Evolutionary conservation across 345 rosid species (phyloP), one percentile per base, ranked within the genome.

Genomic region (Sonneratia alba): DNA sequence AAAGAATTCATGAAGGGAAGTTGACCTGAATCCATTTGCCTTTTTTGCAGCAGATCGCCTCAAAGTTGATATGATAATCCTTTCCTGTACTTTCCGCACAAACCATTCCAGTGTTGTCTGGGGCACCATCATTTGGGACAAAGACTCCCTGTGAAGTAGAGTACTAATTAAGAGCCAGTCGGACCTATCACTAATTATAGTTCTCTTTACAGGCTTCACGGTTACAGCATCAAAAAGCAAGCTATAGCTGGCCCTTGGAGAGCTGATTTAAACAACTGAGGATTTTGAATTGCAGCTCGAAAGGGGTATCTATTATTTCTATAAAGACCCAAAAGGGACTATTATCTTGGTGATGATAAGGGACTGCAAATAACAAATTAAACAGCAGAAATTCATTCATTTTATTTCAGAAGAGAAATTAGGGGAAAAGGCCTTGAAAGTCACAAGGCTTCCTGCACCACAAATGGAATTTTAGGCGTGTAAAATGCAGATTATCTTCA

Each of bases 81-180:
- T 85, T 36, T 88, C 89, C 82, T 84, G 90, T 73, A 87, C 88
- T 79, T 85, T 87, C 59, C 85, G 77, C 1, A 87, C 79, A 51
- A 93, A 75, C 94, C 96, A 84, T 79, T 84, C 85, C 72, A 93
- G 55, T 70, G 94, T 76, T 69, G 92, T 78, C 77, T 86, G 88
- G 21, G 47, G 68, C 75, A 73, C 73, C 67, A 80, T 70, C 74
- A 78, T 78, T 67, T 78, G 77, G 48, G 86, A 77, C 69, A 70
- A 80, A 67, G 80, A 69, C 42, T 83, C 84, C 86, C 98, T 93
- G 87, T 80, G 74, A 62, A 67, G 36, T 65, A 2, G 69, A 27
- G 32, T 43, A 38, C 5, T 67, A 7, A 22, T 67, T 66, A 42
- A 66, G 36, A 13, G 49, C 43, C 43, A 66, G 27, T 24, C 6